Percentiles rank a stretch among this genome's conserved stretches.
phyloP scores from a whole-genome alignment of 2,329 filamentous ascomycete genomes.

The Parastagonospora nodorum region DNA sequence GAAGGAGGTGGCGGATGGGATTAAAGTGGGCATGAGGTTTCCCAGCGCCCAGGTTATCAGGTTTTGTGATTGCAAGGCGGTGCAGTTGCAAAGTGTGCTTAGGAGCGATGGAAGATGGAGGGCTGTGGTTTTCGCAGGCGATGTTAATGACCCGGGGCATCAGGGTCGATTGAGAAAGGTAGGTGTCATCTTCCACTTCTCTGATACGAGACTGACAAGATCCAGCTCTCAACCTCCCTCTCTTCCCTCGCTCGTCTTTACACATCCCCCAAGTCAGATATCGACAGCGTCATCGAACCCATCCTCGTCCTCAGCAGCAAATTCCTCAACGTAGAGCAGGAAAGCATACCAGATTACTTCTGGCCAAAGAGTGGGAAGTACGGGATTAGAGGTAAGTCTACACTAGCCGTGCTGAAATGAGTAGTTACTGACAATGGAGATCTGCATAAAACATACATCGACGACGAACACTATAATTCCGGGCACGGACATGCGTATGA shows the following conservation, averaged over 20 bases:
- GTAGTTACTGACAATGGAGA: conserved; percentile 44
- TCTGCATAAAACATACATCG: conserved; percentile 65
- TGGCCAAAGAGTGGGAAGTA: conserved; percentile 61
- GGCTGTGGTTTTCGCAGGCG: conserved; percentile 56
- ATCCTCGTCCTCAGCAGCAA: conserved; percentile 60
- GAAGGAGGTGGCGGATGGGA: conserved; percentile 42
- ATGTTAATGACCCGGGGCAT: conserved; percentile 40
- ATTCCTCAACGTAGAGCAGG: conserved; percentile 56
- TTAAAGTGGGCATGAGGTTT: conserved; percentile 55
- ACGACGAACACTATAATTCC: conserved; percentile 60
- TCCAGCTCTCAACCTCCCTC: conserved; percentile 26
- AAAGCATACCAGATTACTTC: conserved; percentile 61
- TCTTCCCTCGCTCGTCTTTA: conserved; percentile 46
- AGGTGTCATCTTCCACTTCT: conserved; percentile 10
- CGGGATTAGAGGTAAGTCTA: conserved; percentile 56
- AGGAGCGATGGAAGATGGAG: conserved; percentile 60
- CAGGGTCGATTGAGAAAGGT: conserved; percentile 47
- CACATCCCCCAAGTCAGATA: conserved; percentile 50
- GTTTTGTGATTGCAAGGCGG: conserved; percentile 62
- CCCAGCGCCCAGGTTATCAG: conserved; percentile 64
- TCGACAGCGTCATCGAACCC: conserved; percentile 63
- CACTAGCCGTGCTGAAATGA: neutral
- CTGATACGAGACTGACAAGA: neutral
- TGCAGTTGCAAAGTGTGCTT: conserved; percentile 58
- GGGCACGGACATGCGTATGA: conserved; percentile 64